A percentile compares a stretch with the other conserved stretches of the same genome.
Evolutionary conservation across 148 eudicot species (phyloP).

Genomic region (Vaccinium macrocarpon): DNA sequence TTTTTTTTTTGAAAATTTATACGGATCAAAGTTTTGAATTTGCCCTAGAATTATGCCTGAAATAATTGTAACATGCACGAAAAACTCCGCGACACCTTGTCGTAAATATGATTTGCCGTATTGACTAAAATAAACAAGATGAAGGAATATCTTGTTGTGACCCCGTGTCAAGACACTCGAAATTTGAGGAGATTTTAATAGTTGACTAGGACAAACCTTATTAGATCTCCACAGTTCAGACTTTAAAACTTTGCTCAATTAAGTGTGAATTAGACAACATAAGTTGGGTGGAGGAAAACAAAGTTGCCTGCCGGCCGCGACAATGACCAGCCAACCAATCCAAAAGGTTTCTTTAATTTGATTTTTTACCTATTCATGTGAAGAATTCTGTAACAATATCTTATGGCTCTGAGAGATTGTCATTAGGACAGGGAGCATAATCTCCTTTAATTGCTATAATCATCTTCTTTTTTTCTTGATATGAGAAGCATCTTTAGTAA

Average conservation of each 20-base stretch:
- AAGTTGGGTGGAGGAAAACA: constrained; percentile 11
- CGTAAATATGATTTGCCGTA: neutral
- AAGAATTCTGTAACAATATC: constrained; percentile 11
- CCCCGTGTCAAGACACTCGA: neutral
- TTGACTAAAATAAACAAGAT: neutral
- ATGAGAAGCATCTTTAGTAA: constrained; percentile 17
- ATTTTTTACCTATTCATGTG: neutral
- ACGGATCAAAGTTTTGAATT: neutral
- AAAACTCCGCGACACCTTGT: neutral
- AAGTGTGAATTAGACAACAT: constrained; percentile 16
- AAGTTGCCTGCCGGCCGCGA: constrained; percentile 9
- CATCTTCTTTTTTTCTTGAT: constrained; percentile 20
- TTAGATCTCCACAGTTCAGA: neutral
- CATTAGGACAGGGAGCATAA: constrained; percentile 23
- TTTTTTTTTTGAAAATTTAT: neutral
- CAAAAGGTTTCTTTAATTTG: neutral
- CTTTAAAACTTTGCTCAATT: constrained; percentile 3
- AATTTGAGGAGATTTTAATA: neutral
- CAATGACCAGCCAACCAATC: neutral
- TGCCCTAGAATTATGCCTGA: neutral
- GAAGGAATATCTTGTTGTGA: neutral
- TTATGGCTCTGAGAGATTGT: constrained; percentile 15
- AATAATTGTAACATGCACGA: neutral
- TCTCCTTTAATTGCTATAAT: constrained; percentile 21
- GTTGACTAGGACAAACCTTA: neutral